Base-by-base conservation (phyloP, 306 rosid species). In the Quercus rubra region DNA sequence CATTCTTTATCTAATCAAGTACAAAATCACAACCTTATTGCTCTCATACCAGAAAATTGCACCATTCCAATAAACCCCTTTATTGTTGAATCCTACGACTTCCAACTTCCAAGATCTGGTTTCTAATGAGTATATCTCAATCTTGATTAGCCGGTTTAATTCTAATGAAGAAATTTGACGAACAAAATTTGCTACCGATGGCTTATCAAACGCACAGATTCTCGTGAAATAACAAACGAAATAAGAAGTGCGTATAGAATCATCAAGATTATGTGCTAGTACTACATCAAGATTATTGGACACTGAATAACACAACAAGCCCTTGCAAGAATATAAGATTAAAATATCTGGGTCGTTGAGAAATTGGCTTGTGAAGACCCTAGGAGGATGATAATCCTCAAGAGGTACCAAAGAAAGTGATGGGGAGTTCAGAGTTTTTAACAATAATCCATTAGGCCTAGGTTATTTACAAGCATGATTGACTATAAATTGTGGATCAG, bases 31-130 rank as follows among this genome's bases (percentile, higher is more conserved):
- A 5, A 43, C 59, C 28, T 2, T 56, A n/a, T 20, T 4, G 10
- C 14, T 6, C 25, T 71, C 35, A 38, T 55, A 73, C 83, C 86
- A 78, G 28, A 67, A 76, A 5, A 83, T 59, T 0, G 54, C 82
- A 13, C 57, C 71, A 41, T 78, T 78, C 77, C 79, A 57, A 54
- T 74, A 68, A 55, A 78, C 82, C 1, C 77, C 79, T 23, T 59
- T 13, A 55, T 17, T 7, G 8, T 57, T 14, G 49, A 78, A 77
- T 27, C 23, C 54, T 6, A 74, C 69, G 41, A 55, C 59, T 70
- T 78, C 85, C 85, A 78, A 5, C 59, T 70, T 78, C 85, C 85
- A 78, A 5, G 76, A 55, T 28, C 72, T 43, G 1, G 75, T 67
- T 46, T 46, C 9, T 3, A 82, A 77, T 9, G 79, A 74, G 54